Conservation (phyloP, 139 green algal species). For the Micractinium sp. region DNA sequence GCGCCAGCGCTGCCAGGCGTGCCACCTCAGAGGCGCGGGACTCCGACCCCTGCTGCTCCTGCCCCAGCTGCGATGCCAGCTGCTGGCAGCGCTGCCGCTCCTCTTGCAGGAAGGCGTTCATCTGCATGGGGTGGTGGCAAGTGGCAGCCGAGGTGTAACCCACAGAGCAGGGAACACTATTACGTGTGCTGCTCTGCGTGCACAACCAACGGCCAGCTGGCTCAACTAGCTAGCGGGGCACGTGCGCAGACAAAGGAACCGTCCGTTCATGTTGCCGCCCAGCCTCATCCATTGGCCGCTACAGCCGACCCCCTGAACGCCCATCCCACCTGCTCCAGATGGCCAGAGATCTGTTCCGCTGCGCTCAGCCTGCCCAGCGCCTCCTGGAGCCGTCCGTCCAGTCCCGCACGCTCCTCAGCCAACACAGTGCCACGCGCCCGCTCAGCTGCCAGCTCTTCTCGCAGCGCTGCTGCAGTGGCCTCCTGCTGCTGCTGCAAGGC, state of each 20-base stretch:
- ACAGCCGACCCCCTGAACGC: no score
- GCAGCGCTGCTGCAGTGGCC: background rate
- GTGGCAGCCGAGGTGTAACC: background rate
- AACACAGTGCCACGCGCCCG: background rate
- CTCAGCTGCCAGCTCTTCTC: constrained; percentile 15
- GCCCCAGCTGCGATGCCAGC: constrained; percentile 10
- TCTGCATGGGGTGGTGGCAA: constrained; percentile 3
- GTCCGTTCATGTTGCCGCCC: no score
- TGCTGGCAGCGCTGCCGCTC: constrained; percentile 28
- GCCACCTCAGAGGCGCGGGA: background rate
- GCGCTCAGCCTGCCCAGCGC: constrained; percentile 3
- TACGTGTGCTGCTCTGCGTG: background rate
- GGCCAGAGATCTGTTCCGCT: constrained; percentile 28
- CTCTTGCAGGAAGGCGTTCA: constrained; percentile 25
- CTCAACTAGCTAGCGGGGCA: background rate
- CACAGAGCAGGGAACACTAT: background rate
- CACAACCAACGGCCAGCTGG: background rate
- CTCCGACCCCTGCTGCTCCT: constrained; percentile 10
- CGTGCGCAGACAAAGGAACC: background rate
- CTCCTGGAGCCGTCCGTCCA: constrained; percentile 28
- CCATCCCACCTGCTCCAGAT: constrained; percentile 21
- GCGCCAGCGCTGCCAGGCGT: constrained; percentile 10
- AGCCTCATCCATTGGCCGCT: no score
- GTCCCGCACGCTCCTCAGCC: background rate
- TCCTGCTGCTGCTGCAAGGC: constrained; percentile 24